Conservation (phyloP, 2,329 filamentous ascomycete genomes). For the Claviceps capensis region DNA sequence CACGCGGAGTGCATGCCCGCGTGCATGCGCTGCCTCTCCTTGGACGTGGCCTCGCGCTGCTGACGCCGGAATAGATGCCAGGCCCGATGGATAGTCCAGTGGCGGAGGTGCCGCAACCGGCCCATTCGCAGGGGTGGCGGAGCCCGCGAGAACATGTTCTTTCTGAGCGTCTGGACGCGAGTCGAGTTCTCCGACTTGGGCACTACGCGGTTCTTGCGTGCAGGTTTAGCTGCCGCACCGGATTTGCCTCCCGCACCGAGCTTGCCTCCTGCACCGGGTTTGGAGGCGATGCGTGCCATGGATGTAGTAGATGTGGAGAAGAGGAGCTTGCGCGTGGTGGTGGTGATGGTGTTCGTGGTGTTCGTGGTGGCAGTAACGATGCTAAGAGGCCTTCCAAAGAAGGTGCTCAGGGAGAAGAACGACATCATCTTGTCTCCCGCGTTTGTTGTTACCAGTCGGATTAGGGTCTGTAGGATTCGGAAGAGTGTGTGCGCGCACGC, state of each 20-base stretch:
- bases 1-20: conserved; percentile 73
- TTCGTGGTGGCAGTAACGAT: not conserved
- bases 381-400: conserved; percentile 10
- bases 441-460: not conserved
- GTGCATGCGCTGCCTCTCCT: conserved; percentile 66
- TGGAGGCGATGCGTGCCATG: conserved; percentile 18
- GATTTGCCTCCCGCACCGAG: conserved; percentile 12
- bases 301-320: conserved; percentile 19
- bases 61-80: conserved; percentile 72
- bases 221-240: conserved; percentile 12
- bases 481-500: not conserved
- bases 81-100: conserved; percentile 98
- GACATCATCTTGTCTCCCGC: conserved; percentile 13
- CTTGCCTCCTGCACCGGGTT: conserved; percentile 12
- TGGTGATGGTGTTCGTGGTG: conserved; percentile 1
- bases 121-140: conserved; percentile 71
- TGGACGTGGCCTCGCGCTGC: conserved; percentile 47
- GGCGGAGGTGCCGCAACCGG: conserved; percentile 73
- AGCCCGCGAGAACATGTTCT: conserved; percentile 35
- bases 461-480: not conserved
- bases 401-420: conserved; percentile 16
- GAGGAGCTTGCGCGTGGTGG: conserved; percentile 12
- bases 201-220: conserved; percentile 15
- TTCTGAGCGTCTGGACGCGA: conserved; percentile 31
- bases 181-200: conserved; percentile 24